These are phyloP conservation scores for Saccharomyces pastorianus DNA, from an alignment of 1,139 yeast genomes.

Conservation along the genomic window DNA sequence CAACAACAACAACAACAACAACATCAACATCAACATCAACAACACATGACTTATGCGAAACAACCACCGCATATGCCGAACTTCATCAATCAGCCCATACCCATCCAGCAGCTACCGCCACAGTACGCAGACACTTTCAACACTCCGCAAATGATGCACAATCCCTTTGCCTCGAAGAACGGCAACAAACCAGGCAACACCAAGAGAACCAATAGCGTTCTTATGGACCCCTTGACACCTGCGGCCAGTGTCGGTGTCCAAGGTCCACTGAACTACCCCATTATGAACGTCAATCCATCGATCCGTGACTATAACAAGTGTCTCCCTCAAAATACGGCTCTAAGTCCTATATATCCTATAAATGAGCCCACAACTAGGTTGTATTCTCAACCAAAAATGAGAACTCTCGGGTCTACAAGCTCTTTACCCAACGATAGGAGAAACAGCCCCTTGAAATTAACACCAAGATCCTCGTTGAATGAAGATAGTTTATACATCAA, in stretches of 20 bases:
- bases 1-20: too few relatives aligned
- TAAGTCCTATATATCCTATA: background rate
- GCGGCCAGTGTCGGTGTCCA: slow-evolving; percentile 11
- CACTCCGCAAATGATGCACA: slow-evolving; percentile 1
- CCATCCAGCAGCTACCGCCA: background rate
- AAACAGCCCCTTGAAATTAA: background rate
- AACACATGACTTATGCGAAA: slow-evolving; percentile 1
- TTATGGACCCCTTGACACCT: slow-evolving; percentile 34
- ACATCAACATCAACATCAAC: too few relatives aligned
- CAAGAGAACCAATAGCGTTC: slow-evolving; percentile 31
- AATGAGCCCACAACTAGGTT: background rate
- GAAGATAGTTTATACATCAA: background rate
- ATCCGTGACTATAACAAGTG: background rate
- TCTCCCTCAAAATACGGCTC: background rate
- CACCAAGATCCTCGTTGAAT: background rate
- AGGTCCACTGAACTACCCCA: background rate
- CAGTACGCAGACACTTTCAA: background rate
- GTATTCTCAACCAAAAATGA: background rate
- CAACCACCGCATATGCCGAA: background rate
- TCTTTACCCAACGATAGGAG: background rate
- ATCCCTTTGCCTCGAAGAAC: background rate
- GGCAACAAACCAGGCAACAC: slow-evolving; percentile 6
- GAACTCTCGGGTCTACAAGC: background rate
- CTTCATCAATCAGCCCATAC: background rate
- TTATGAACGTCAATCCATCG: background rate